Evolutionary conservation across 2,329 filamentous ascomycete genomes (phyloP).

Genomic region (Cladophialophora chaetospira): DNA sequence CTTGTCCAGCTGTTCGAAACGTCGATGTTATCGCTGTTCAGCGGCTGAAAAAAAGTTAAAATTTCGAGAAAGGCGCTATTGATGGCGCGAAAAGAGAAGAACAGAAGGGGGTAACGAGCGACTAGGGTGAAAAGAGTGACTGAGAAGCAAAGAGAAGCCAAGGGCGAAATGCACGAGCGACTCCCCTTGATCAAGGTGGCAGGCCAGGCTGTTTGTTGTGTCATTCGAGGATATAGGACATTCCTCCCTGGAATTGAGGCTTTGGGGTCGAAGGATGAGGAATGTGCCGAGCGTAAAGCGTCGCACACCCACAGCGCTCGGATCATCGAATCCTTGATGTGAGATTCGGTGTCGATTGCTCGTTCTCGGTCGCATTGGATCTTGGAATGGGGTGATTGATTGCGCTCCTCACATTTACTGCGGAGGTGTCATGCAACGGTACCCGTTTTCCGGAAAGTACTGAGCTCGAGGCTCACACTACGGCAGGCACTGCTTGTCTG

Average conservation of each 20-base stretch:
- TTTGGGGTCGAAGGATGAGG: neutral
- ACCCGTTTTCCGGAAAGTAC: too few species aligned
- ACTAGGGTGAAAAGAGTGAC: neutral
- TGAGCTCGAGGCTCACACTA: too few species aligned
- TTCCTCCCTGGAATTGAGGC: constrained; percentile 6
- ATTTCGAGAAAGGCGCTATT: neutral
- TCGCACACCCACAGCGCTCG: neutral
- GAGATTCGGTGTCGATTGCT: neutral
- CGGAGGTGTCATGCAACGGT: too few species aligned
- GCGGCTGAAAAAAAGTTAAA: neutral
- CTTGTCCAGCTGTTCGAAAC: neutral
- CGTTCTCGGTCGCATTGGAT: constrained; percentile 10
- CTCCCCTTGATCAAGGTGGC: constrained; percentile 3
- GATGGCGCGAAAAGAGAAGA: neutral
- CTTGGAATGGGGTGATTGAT: constrained; percentile 19
- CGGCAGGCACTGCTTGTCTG: too few species aligned
- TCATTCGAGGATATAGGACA: neutral
- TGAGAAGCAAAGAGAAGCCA: constrained; percentile 1
- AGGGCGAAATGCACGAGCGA: constrained; percentile 5
- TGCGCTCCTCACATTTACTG: too few species aligned
- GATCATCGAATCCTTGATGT: neutral
- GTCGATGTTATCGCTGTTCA: neutral
- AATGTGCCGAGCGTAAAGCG: neutral
- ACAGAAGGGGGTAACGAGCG: neutral
- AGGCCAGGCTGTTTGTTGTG: constrained; percentile 12